Conservation (phyloP, 208 protist species). For the Porcisia deanei region DNA sequence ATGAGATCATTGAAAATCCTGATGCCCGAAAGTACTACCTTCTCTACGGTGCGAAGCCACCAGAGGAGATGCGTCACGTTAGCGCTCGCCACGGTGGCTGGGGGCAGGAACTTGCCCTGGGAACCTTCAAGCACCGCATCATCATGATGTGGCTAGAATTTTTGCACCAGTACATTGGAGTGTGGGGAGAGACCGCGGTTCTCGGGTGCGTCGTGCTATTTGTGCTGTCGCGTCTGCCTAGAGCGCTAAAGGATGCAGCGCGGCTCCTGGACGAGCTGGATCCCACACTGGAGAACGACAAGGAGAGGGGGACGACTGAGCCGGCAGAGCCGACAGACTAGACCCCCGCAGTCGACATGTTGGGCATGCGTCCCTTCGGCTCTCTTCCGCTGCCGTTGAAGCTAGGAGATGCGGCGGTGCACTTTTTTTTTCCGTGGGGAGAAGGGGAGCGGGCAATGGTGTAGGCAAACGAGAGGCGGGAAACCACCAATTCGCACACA, state of each 20-base stretch:
- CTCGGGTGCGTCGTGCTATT: conserved; percentile 51
- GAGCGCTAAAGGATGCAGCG: conserved; percentile 56
- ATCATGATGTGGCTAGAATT: conserved; percentile 86
- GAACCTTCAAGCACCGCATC: conserved; percentile 81
- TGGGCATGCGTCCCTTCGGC: not conserved
- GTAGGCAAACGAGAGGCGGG: too few relatives aligned
- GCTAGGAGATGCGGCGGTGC: not conserved
- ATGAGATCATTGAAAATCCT: conserved; percentile 83
- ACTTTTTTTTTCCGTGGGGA: not conserved
- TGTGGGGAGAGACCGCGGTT: conserved; percentile 77
- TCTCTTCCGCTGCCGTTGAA: not conserved
- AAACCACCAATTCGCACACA: not conserved
- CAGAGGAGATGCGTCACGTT: conserved; percentile 81
- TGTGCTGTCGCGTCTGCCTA: conserved; percentile 67
- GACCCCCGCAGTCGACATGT: not conserved
- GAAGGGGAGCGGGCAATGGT: not conserved
- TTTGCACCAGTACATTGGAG: conserved; percentile 65
- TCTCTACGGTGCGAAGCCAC: conserved; percentile 86
- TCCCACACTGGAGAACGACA: conserved; percentile 41
- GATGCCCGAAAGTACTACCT: conserved; percentile 90
- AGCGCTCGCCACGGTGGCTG: conserved; percentile 80
- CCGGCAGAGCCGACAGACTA: conserved; percentile 5
- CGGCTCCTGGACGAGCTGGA: conserved; percentile 74
- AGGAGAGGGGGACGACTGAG: conserved; percentile 9
- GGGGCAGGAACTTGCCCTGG: conserved; percentile 82